Evolutionary conservation across 2,329 filamentous ascomycete genomes (phyloP), one percentile per base, ranked within the genome.

Genomic region (Colletotrichum melonis): DNA sequence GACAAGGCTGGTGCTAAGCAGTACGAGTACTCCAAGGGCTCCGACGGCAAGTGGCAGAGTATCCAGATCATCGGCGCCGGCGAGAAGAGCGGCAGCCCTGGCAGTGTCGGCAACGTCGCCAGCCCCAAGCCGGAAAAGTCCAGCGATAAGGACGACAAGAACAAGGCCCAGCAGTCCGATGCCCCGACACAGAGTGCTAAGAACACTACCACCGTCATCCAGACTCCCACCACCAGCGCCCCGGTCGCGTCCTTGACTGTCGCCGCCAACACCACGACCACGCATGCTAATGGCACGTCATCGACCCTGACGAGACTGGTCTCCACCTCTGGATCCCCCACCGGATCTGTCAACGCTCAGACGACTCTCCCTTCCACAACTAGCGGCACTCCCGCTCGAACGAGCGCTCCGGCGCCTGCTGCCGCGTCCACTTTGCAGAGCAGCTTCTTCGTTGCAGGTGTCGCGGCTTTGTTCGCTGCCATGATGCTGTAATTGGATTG

Each of bases 271-370:
- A 38, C 59, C 60, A 65, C 72, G 4, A 76, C 80, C 67, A 78
- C 81, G 64, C 82, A 79, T 74, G 77, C 79, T 75, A 80, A 78
- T 73, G 84, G 82, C 76, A 79, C 81, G 59, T 82, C 67, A 76
- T 85, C n/a, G 12, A 55, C 66, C 54, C 14, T 72, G 49, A 63
- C 66, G 24, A 63, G 66, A 35, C 66, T 12, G 54, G 46, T 55
- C 16, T 24, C 69, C 14, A 62, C 32, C 42, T 24, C 64, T n/a
- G 24, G 35, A 35, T 52, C 52, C 1, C 62, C 82, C 57, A 80
- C 78, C 78, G 64, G 77, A n/a, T 75, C 76, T 57, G 73, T 75
- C 30, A 66, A 76, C 54, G 56, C 67, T 16, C 73, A 72, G 65
- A 72, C 77, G 8, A 67, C 69, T 52, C 74, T 74, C 2, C 76